phyloP scores from a whole-genome alignment of 148 eudicot species.

The Pouteria glomerata region DNA sequence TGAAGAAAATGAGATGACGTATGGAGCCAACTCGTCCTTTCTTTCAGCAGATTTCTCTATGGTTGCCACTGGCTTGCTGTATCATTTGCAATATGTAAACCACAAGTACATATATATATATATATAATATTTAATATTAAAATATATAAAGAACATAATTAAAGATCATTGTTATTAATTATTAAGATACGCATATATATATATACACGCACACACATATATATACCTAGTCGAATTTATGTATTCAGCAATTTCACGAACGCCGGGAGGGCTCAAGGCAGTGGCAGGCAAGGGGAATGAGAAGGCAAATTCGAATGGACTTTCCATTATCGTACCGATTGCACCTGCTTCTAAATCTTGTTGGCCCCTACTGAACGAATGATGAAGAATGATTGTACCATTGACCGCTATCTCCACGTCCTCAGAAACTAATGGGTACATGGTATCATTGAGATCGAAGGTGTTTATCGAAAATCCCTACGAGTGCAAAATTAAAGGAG shows the following conservation, averaged over 20 bases:
- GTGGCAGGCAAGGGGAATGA: slow-evolving; percentile 28
- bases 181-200: background rate
- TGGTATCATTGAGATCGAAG: background rate
- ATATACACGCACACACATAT: background rate
- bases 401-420: slow-evolving; percentile 14
- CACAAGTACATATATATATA: no score
- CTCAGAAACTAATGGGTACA: slow-evolving; percentile 3
- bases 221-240: slow-evolving; percentile 24
- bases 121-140: no score
- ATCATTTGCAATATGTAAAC: background rate
- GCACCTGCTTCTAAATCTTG: slow-evolving; percentile 21
- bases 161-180: no score
- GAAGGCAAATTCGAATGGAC: background rate
- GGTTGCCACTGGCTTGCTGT: slow-evolving; percentile 32
- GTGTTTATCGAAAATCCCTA: slow-evolving; percentile 1
- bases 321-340: slow-evolving; percentile 24
- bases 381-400: slow-evolving; percentile 27
- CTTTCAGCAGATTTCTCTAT: slow-evolving; percentile 21
- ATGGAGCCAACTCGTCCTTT: slow-evolving; percentile 29
- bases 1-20: slow-evolving; percentile 47
- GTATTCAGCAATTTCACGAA: slow-evolving; percentile 13
- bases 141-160: no score
- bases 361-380: background rate
- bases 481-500: background rate
- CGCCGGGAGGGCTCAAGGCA: slow-evolving; percentile 19